phyloP scores from a whole-genome alignment of 2,329 filamentous ascomycete species.

The Phyllosticta capitalensis region DNA sequence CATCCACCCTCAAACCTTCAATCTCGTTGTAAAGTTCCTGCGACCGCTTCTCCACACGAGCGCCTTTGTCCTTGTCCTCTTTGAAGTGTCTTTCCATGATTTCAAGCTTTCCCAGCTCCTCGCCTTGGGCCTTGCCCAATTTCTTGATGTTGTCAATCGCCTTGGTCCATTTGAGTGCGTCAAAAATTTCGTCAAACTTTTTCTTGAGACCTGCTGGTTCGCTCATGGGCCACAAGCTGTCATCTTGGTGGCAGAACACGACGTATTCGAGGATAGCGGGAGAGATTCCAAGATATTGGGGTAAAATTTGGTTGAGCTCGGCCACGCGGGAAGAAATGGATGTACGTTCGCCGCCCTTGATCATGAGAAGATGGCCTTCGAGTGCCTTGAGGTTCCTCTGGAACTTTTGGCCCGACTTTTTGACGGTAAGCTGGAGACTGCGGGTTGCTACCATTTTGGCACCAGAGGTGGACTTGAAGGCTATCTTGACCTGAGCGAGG shows the following conservation, averaged over 20 bases:
- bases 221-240: constrained; percentile 93
- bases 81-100: constrained; percentile 70
- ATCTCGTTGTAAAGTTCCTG: constrained; percentile 58
- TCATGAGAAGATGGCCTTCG: constrained; percentile 67
- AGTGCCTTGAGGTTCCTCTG: constrained; percentile 70
- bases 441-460: constrained; percentile 74
- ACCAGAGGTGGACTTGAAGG: constrained; percentile 70
- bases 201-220: constrained; percentile 81
- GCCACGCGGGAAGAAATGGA: constrained; percentile 70
- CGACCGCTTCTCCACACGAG: constrained; percentile 45
- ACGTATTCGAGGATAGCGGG: constrained; percentile 85
- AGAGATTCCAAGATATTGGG: constrained; percentile 79
- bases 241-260: constrained; percentile 98
- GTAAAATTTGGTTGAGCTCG: constrained; percentile 76
- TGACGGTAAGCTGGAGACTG: constrained; percentile 76
- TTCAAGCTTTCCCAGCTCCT: constrained; percentile 63
- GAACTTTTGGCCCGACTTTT: constrained; percentile 47
- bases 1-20: constrained; percentile 33
- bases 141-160: constrained; percentile 91
- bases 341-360: constrained; percentile 69
- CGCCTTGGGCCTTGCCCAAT: constrained; percentile 72
- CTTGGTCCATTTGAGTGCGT: constrained; percentile 93
- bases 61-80: constrained; percentile 73
- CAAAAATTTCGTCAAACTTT: constrained; percentile 95
- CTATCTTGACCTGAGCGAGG: constrained; percentile 81